These are phyloP conservation scores for Eustoma russellianum DNA, from an alignment of 257 asterid species.

Conservation along the genomic window DNA sequence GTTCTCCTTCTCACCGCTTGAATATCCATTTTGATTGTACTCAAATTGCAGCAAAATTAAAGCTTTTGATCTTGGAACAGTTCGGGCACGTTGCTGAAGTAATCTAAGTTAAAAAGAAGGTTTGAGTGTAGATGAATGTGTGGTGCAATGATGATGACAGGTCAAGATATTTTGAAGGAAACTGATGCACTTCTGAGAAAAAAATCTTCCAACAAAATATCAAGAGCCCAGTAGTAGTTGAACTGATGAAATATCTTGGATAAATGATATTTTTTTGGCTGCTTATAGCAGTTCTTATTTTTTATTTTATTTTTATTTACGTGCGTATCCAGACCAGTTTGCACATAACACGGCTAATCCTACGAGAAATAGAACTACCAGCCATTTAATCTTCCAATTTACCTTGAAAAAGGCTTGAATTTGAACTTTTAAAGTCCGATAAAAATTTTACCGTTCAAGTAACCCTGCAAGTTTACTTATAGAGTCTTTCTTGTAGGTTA, in stretches of 20 bases:
- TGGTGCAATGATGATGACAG: slow-evolving; percentile 6
- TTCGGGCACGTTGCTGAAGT: background rate
- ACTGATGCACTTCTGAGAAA: background rate
- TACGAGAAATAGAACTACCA: too few relatives aligned
- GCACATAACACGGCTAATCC: too few relatives aligned
- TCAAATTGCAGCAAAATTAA: slow-evolving; percentile 1
- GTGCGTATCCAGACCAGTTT: too few relatives aligned
- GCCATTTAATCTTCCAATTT: too few relatives aligned
- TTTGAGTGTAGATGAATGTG: background rate
- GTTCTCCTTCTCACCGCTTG: slow-evolving; percentile 48
- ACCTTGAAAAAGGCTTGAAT: too few relatives aligned
- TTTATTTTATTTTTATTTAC: too few relatives aligned
- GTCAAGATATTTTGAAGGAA: slow-evolving; percentile 24
- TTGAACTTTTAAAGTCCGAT: too few relatives aligned
- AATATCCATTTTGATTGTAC: slow-evolving; percentile 42
- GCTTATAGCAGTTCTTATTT: background rate
- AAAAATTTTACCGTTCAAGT: too few relatives aligned
- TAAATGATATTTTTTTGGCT: background rate
- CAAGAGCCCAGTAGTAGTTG: slow-evolving; percentile 7
- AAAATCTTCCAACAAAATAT: slow-evolving; percentile 12
- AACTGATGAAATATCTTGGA: background rate
- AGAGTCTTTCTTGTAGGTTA: too few relatives aligned
- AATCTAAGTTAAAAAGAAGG: slow-evolving; percentile 15
- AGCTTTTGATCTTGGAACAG: background rate
- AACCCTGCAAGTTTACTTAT: too few relatives aligned